Conservation (phyloP, 768 basidiomycete species). For the Suillus spraguei region DNA sequence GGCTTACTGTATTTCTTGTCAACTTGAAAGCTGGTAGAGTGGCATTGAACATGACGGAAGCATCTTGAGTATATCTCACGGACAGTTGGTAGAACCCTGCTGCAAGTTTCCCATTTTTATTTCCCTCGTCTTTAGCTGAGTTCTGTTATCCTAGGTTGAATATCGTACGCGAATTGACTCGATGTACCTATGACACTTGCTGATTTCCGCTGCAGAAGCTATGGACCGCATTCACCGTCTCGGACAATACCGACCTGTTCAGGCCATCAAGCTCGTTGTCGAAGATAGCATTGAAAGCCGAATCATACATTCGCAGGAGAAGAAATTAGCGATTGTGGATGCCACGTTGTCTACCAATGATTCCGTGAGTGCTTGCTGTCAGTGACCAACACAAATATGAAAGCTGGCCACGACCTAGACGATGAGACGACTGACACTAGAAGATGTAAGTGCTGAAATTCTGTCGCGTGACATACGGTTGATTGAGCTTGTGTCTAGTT, state of each 20-base stretch:
- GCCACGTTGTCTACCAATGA: constrained; percentile 84
- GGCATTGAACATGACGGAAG: constrained; percentile 87
- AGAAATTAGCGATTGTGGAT: constrained; percentile 95
- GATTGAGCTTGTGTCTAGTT: constrained; percentile 33
- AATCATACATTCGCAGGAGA: constrained; percentile 94
- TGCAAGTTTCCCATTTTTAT: constrained; percentile 39
- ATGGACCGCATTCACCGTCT: constrained; percentile 98
- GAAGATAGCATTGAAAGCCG: constrained; percentile 97
- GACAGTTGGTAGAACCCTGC: constrained; percentile 99
- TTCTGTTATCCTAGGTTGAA: constrained; percentile 52
- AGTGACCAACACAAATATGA: constrained; percentile 9
- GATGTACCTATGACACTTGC: neutral
- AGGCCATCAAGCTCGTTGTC: constrained; percentile 90
- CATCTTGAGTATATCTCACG: constrained; percentile 94
- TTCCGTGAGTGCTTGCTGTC: constrained; percentile 48
- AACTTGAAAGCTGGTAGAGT: constrained; percentile 96
- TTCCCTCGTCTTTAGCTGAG: constrained; percentile 8
- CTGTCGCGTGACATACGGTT: constrained; percentile 11
- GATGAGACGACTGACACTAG: constrained; percentile 92
- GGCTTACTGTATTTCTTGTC: constrained; percentile 96
- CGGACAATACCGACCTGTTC: constrained; percentile 92
- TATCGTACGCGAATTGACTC: constrained; percentile 57
- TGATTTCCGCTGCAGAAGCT: constrained; percentile 58
- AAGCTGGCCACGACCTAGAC: constrained; percentile 48
- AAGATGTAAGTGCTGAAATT: constrained; percentile 52